Evolutionary conservation across 306 rosid genomes (phyloP).

Genomic region (Betula pendula): DNA sequence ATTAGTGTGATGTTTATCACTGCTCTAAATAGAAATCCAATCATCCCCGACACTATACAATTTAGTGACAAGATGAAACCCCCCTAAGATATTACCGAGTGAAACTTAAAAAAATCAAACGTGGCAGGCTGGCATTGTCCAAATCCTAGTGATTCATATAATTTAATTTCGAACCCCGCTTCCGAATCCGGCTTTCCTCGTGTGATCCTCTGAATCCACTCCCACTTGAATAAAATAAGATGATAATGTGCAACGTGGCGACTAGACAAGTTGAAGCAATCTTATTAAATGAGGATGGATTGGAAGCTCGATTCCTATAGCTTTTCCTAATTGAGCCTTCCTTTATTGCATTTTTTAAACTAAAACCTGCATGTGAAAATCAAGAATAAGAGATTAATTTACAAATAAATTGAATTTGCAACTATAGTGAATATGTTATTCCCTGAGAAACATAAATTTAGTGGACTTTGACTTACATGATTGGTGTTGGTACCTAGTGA

Average conservation of each 20-base stretch:
- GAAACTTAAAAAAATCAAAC: slow-evolving; percentile 5
- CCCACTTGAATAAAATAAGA: slow-evolving; percentile 43
- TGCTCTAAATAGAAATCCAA: no score
- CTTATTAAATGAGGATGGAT: slow-evolving; percentile 54
- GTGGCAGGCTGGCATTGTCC: slow-evolving; percentile 37
- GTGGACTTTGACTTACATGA: slow-evolving; percentile 57
- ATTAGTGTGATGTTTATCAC: no score
- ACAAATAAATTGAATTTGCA: not conserved
- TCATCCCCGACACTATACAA: no score
- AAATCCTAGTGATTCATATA: slow-evolving; percentile 30
- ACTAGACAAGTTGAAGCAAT: slow-evolving; percentile 46
- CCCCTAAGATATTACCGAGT: not conserved
- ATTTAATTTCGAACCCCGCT: slow-evolving; percentile 32
- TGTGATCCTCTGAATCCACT: slow-evolving; percentile 8
- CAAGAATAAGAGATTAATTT: not conserved
- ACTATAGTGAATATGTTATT: not conserved
- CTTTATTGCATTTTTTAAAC: slow-evolving; percentile 67
- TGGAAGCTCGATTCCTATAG: slow-evolving; percentile 50
- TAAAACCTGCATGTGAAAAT: slow-evolving; percentile 54
- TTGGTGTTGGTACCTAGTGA: slow-evolving; percentile 22
- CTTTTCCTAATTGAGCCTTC: slow-evolving; percentile 54
- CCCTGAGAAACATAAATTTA: not conserved
- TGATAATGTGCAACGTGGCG: slow-evolving; percentile 50
- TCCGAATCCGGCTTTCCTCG: slow-evolving; percentile 33
- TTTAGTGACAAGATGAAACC: not conserved